Evolutionary conservation across 306 rosid genomes (phyloP).

Genomic region (Rosa multiflora): DNA sequence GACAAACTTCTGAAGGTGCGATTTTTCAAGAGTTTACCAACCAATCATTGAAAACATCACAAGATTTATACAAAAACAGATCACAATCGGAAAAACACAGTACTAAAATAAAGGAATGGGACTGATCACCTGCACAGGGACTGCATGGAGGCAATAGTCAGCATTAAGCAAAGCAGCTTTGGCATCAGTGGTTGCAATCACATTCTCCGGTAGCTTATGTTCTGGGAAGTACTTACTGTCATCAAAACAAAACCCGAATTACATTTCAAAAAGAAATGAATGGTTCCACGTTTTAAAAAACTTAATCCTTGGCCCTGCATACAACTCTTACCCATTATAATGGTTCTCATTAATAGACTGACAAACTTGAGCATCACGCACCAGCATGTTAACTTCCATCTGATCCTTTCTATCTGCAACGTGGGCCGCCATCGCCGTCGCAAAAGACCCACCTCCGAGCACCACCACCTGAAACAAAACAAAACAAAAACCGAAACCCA

Average conservation of each 20-base stretch:
- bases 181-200: slow-evolving; percentile 83
- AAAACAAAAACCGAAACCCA: slow-evolving; percentile 12
- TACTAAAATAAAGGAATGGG: background rate
- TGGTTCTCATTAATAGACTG: slow-evolving; percentile 63
- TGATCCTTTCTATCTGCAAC: slow-evolving; percentile 74
- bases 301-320: background rate
- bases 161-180: slow-evolving; percentile 72
- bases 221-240: slow-evolving; percentile 81
- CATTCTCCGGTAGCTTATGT: slow-evolving; percentile 70
- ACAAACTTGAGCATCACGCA: slow-evolving; percentile 85
- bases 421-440: slow-evolving; percentile 97
- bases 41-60: background rate
- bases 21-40: background rate
- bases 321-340: slow-evolving; percentile 50
- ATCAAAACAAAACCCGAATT: slow-evolving; percentile 4
- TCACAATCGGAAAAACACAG: background rate
- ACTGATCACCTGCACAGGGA: slow-evolving; percentile 86
- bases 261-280: background rate
- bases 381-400: slow-evolving; percentile 78
- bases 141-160: slow-evolving; percentile 86
- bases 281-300: background rate
- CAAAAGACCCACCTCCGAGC: slow-evolving; percentile 98
- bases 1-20: background rate
- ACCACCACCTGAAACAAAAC: slow-evolving; percentile 61
- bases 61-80: background rate